phyloP scores from a whole-genome alignment of 345 rosid species.

The Lenwebbia sp. region DNA sequence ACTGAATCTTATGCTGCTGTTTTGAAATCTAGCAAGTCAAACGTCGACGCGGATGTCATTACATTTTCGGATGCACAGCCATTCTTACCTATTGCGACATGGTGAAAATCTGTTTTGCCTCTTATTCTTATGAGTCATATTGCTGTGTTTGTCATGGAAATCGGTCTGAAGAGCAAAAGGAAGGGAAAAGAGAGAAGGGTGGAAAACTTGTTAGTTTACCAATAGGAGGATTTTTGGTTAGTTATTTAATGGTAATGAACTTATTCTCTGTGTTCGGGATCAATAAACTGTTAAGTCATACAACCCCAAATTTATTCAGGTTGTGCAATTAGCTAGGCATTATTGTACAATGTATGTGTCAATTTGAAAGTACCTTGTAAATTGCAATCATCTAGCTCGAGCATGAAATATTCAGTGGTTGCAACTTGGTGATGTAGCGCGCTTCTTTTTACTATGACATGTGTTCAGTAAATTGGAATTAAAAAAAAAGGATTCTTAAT shows the following conservation, averaged over 20 bases:
- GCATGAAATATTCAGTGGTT: neutral
- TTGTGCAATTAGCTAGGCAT: neutral
- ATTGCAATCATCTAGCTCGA: neutral
- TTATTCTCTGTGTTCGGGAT: neutral
- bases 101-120: neutral
- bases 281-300: neutral
- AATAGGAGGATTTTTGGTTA: neutral
- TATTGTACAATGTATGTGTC: neutral
- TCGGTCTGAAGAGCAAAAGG: neutral
- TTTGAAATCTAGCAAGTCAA: neutral
- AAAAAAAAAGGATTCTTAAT: too few relatives aligned
- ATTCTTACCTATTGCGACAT: neutral
- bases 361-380: neutral
- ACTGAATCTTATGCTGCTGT: neutral
- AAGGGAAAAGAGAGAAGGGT: neutral
- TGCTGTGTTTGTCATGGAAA: neutral
- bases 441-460: too few relatives aligned
- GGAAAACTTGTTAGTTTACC: neutral
- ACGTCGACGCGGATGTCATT: neutral
- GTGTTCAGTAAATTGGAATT: too few relatives aligned
- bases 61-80: neutral
- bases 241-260: neutral
- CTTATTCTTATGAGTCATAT: neutral
- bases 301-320: neutral
- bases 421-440: too few relatives aligned